phyloP scores from a whole-genome alignment of 1,139 yeast genomes.

The Protomyces pachydermus region DNA sequence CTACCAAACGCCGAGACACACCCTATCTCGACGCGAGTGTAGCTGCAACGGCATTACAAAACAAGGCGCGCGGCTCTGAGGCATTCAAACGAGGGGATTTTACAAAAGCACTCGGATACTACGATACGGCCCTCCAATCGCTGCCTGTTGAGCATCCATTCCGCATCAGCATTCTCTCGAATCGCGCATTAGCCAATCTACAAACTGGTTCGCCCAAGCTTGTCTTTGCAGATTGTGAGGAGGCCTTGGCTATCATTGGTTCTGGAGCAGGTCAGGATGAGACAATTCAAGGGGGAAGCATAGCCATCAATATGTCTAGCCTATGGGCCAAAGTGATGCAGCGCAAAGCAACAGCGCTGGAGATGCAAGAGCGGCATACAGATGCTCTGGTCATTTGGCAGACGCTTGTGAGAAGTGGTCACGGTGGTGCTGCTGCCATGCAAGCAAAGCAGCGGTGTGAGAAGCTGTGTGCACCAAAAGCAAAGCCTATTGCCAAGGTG shows the following conservation, averaged over 20 bases:
- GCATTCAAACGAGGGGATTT: conserved; percentile 81
- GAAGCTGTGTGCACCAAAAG: conserved; percentile 45
- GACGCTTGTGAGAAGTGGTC: conserved; percentile 61
- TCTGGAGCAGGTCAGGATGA: conserved; percentile 41
- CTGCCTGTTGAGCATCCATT: conserved; percentile 65
- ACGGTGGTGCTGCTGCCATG: conserved; percentile 57
- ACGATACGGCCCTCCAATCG: conserved; percentile 55
- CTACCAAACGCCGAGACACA: background rate
- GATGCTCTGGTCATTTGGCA: conserved; percentile 62
- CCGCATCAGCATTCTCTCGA: conserved; percentile 65
- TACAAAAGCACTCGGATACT: conserved; percentile 56
- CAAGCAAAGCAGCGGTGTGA: conserved; percentile 81
- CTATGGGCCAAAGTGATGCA: conserved; percentile 68
- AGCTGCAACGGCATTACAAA: conserved; percentile 38
- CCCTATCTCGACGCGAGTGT: conserved; percentile 18
- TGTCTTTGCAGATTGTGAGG: conserved; percentile 52
- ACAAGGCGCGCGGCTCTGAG: conserved; percentile 56
- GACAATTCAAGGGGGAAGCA: conserved; percentile 45
- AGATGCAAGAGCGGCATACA: conserved; percentile 63
- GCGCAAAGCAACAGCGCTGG: conserved; percentile 78
- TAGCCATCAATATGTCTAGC: conserved; percentile 49
- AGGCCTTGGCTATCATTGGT: conserved; percentile 58
- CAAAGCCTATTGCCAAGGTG: conserved; percentile 13
- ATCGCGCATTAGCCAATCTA: conserved; percentile 64
- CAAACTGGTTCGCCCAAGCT: conserved; percentile 71